A percentile compares a stretch with the other conserved stretches of the same genome.
phyloP scores from a whole-genome alignment of 2,329 filamentous ascomycete genomes.

The Monilinia vaccinii-corymbosi region DNA sequence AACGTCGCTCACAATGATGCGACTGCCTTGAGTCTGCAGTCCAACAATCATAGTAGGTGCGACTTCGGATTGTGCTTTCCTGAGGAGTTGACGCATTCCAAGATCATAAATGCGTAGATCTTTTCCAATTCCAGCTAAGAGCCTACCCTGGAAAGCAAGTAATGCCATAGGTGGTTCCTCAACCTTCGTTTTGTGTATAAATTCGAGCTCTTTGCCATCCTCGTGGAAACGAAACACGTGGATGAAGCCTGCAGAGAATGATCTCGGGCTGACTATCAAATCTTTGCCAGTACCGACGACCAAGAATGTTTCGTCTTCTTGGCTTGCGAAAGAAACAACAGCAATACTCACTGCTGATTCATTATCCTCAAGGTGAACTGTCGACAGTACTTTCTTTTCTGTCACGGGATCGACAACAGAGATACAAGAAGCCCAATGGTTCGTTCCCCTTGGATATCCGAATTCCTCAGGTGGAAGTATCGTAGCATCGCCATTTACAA shows the following conservation, averaged over 20 bases:
- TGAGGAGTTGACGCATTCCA: conserved; percentile 82
- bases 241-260: conserved; percentile 71
- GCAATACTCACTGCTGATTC: conserved; percentile 84
- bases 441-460: conserved; percentile 73
- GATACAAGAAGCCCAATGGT: conserved; percentile 94
- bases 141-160: conserved; percentile 81
- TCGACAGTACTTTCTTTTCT: conserved; percentile 65
- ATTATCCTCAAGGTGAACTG: conserved; percentile 76
- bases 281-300: conserved; percentile 92
- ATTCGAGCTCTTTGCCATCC: conserved; percentile 79
- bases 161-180: conserved; percentile 86
- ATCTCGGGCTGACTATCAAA: conserved; percentile 67
- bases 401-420: conserved; percentile 78
- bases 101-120: conserved; percentile 84
- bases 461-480: conserved; percentile 73
- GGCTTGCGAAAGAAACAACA: conserved; percentile 76
- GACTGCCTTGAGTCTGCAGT: conserved; percentile 80
- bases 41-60: conserved; percentile 77
- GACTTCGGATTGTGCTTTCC: conserved; percentile 79
- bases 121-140: conserved; percentile 77
- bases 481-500: conserved; percentile 63
- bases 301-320: conserved; percentile 84
- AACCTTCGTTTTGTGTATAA: conserved; percentile 93
- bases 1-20: conserved; percentile 86
- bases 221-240: conserved; percentile 88